Base-by-base conservation (phyloP, 257 asterid genomes). In the Rehmannia glutinosa region DNA sequence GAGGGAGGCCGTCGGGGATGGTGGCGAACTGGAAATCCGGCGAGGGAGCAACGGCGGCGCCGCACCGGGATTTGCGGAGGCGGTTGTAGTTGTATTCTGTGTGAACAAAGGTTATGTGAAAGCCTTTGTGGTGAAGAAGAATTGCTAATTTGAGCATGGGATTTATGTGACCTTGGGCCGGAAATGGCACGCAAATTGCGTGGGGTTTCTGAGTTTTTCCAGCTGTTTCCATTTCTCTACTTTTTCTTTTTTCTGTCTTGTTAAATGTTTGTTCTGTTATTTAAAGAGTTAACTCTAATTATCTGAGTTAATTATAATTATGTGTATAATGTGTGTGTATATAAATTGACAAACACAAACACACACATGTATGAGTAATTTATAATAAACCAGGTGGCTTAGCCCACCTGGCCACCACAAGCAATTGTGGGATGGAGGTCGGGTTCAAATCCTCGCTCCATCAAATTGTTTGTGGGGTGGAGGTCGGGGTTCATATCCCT, bases 1-100 rank as follows among this genome's bases (percentile, higher is more conserved):
- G 67, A 0, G 80, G 78, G 9, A 76, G 80, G 50, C 87, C 84
- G 24, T 82, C 87, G 9, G 87, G 77, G 27, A 79, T 82, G 39
- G 82, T 47, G 65, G 71, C 73, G 35, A 79, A 73, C 2, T 42
- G 62, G 69, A 82, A 82, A 57, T 66, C 70, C 19, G 72, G 71
- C 21, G 15, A 69, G 17, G 50, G 33, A 4, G 28, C 32, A 1
- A 73, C 24, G 52, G 67, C 64, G 32, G 41, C 9, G 21, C 4
- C 20, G 52, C 68, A 70, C 41, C 17, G 47, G 10, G 82, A 73
- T 27, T 46, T 24, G 64, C 70, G 64, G 54, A 77, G 77, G 71
- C 85, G 78, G 49, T 8, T 2, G 50, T 16, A 60, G 67, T 69
- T 69, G 74, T 69, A 58, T 0, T 58, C 10, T 2, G 74, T 62